Percentiles rank a stretch among this genome's conserved stretches.
Evolutionary conservation across 768 basidiomycete species (phyloP).

Genomic region (Cubamyces lactineus): DNA sequence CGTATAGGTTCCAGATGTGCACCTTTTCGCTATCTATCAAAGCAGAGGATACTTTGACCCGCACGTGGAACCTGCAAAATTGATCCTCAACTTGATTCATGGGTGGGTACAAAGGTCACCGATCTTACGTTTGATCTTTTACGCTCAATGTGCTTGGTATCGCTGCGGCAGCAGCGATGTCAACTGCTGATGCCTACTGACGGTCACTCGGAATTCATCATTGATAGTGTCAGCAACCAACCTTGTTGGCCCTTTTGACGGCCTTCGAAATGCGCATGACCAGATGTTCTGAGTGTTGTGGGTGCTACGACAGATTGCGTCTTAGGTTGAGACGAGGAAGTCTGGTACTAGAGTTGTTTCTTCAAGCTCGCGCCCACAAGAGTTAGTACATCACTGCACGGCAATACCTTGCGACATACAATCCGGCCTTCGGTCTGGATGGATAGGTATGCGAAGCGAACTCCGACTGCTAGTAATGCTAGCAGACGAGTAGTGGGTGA

Average conservation of each 20-base stretch:
- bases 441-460: no score
- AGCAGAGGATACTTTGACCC: slow-evolving; percentile 30
- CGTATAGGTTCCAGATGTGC: slow-evolving; percentile 55
- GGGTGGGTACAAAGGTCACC: no score
- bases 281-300: background rate
- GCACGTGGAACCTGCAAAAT: background rate
- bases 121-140: background rate
- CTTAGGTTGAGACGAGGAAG: no score
- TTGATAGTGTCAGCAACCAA: background rate
- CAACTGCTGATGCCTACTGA: background rate
- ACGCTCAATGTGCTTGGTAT: background rate
- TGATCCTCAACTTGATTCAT: background rate
- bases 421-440: no score
- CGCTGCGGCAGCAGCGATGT: background rate
- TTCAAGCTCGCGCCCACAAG: no score
- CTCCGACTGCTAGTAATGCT: no score
- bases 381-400: no score
- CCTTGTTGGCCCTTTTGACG: slow-evolving; percentile 10
- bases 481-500: no score
- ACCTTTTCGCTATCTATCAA: slow-evolving; percentile 42
- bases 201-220: background rate
- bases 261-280: background rate
- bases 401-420: no score
- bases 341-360: no score
- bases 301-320: no score